Base-by-base conservation (phyloP, 2,329 filamentous ascomycete genomes). In the Zymoseptoria passerinii region DNA sequence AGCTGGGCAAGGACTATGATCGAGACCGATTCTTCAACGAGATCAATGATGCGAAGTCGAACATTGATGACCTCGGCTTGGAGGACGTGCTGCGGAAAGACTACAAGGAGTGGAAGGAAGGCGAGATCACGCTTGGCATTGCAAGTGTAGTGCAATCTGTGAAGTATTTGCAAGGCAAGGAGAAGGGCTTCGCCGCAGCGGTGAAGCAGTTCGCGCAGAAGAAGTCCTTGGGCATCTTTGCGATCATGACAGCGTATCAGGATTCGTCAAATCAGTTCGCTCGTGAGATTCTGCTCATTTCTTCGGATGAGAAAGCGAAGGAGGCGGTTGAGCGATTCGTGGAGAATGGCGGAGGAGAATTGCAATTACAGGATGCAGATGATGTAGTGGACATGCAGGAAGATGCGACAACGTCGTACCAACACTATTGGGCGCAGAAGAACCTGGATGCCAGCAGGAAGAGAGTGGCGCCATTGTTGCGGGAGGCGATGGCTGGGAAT, bases 61-160 rank as follows among this genome's bases (percentile, higher is more conserved):
- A 90, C 64, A 79, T 94, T 54, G 81, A 80, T 2, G 65, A 69
- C 0, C 74, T 94, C 51, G 76, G 74, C 44, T 72, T 90, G 64
- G 75, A 80, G 20, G 89, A 92, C 65, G 80, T 92, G 48, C 73
- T 92, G 55, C 80, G 87, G 63, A 92, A 92, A 72, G 89, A 95
- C 74, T 95, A 92, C 74, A 95, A 95, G 75, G 80, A 88, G 68
- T 94, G 89, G 89, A 75, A 74, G 9, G 82, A 84, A 57, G 75
- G 72, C 54, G 71, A 65, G 0, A 69, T 83, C 44, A 77, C 74
- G 18, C 77, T 92, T 4, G 89, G 89, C n/a, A 83, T 89, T 56
- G 83, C 83, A 66, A 82, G 82, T 49, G 78, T 86, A 2, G 83
- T 88, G 2, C 84, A 84, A 64, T 74, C 80, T n/a, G 72, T 92